Evolutionary conservation across 1,139 yeast genomes (phyloP), one percentile per base, ranked within the genome.

Genomic region (Blastobotrys petasosporus): DNA sequence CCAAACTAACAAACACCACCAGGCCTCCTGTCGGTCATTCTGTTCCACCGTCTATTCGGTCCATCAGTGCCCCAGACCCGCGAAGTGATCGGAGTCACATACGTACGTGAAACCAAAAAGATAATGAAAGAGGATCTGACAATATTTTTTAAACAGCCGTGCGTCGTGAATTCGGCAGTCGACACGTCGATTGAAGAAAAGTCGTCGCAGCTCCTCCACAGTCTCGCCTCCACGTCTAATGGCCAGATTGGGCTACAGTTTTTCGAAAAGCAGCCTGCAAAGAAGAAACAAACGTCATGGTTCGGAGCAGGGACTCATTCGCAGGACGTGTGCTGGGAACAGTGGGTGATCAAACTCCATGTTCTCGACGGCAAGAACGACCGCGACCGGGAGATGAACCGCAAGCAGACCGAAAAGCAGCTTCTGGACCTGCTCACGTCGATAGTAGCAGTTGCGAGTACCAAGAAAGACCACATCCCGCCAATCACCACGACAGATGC

Each of bases 1-100:
- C 16, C 32, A 33, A 13, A 16, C 37, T 15, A 25, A 36, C 7
- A 20, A 20, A n/a, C 42, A 23, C 42, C n/a, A 11, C 6, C 49
- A 70, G 92, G 87, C 3, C 63, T 82, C 32, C 62, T 83, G 49
- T 80, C 85, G 71, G 69, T 85, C 1, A 77, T 85, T 25, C 76
- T 85, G 62, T 85, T 85, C 61, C 79, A 80, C 49, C 66, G 94
- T 39, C 67, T 83, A 30, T 80, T 85, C 61, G 90, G 92, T 0
- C 76, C 82, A 1, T 70, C 83, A 20, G 64, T 67, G 1, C 90
- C 94, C 1, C 62, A 69, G 17, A 73, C 75, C 2, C 64, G 60
- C 1, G 75, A 71, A 47, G 63, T 66, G 7, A 53, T 68, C 2
- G 75, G 71, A 11, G 60, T 73, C 6, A 62, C 73, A 6, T 72